Evolutionary conservation across 345 rosid genomes (phyloP).

Genomic region (Brassica cretica): DNA sequence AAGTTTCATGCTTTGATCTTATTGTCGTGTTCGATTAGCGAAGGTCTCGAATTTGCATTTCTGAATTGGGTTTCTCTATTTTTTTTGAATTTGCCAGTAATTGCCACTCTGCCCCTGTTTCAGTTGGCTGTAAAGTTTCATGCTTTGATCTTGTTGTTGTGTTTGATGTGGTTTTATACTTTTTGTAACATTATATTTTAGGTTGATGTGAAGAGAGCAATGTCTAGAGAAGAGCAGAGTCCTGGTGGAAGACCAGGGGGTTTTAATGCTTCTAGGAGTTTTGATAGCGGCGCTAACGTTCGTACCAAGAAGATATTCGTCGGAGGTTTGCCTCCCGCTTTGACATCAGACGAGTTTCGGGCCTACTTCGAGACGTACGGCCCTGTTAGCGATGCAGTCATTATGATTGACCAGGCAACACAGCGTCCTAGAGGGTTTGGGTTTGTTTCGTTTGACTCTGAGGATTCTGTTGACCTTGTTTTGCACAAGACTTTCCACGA

Average conservation of each 20-base stretch:
- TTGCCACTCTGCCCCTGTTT: background rate
- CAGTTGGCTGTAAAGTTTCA: background rate
- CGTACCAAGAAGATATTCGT: slow-evolving; percentile 93
- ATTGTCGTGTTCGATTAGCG: too few species aligned
- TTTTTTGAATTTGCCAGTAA: background rate
- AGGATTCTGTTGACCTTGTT: slow-evolving; percentile 90
- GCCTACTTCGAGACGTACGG: slow-evolving; percentile 88
- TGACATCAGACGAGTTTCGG: slow-evolving; percentile 84
- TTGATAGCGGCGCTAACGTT: slow-evolving; percentile 60
- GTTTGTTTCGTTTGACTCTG: slow-evolving; percentile 87
- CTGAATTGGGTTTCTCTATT: background rate
- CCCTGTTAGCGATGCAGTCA: slow-evolving; percentile 86
- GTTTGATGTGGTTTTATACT: background rate
- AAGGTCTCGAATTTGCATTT: background rate
- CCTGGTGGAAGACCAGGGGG: slow-evolving; percentile 55
- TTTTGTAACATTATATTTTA: slow-evolving; percentile 10
- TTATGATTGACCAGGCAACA: slow-evolving; percentile 94
- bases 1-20: background rate
- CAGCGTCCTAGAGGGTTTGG: slow-evolving; percentile 98
- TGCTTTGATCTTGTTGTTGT: background rate
- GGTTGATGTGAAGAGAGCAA: slow-evolving; percentile 95
- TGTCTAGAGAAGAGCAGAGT: slow-evolving; percentile 95
- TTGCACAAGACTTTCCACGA: slow-evolving; percentile 89
- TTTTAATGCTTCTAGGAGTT: slow-evolving; percentile 57
- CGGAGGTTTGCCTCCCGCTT: slow-evolving; percentile 90